Base-by-base conservation (phyloP, 2,329 filamentous ascomycete species). In the Lachnellula occidentalis region DNA sequence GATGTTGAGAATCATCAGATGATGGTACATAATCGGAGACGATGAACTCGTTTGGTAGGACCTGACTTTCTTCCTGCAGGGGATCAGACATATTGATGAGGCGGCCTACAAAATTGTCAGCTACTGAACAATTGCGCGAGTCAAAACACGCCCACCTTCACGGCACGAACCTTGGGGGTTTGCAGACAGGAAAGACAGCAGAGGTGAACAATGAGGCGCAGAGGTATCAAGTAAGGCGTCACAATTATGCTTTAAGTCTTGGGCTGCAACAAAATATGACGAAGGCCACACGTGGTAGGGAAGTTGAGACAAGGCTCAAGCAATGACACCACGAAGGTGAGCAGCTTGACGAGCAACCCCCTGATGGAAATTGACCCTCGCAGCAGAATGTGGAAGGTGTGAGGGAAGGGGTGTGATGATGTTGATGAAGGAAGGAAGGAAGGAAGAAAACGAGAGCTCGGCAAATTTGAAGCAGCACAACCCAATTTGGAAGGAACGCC, bases 31-130 rank as follows among this genome's bases (percentile, higher is more conserved):
- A 11, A 31, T 31, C 4, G 27, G 3, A 11, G 27, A 31, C 3
- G 12, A 11, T 3, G 4, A 31, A 11, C 27, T 31, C 9, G 1
- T 11, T 2, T 17, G 27, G 15, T 12, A 53, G n/a, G 36, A 58
- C 31, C 31, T 61, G 58, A 37, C 58, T 62, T 42, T 61, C 59
- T 17, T 48, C 14, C 15, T 31, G 27, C 5, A 21, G 15, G 12
- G 37, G 39, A 19, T 50, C 37, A 17, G 27, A 42, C 47, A 46
- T 46, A 41, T 51, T 22, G 36, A 17, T 39, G 36, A 17, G 8
- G 34, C 34, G 34, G 34, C 15, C 34, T 37, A n/a, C n/a, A 12
- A 8, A 37, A 2, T 12, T 8, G 34, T 37, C 34, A 37, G 34
- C n/a, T 12, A n/a, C 12, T n/a, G 34, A 37, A 37, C 34, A 2